A percentile compares a stretch with the other conserved stretches of the same genome.
These are phyloP conservation scores for Toxoplasma gondii DNA, from an alignment of 169 alveolate genomes.

Conservation along the genomic window DNA sequence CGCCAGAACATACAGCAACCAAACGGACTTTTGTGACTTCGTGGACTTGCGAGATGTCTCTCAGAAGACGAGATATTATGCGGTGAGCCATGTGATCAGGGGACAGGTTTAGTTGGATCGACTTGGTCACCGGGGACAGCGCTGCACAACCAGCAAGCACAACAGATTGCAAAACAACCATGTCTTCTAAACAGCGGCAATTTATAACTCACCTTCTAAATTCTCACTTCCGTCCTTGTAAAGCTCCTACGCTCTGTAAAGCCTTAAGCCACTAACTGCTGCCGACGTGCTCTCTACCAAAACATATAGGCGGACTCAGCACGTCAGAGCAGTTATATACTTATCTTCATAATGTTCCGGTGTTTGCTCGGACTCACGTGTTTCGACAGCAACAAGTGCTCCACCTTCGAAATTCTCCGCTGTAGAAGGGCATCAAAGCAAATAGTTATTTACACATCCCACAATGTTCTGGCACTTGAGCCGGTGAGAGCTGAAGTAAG, in stretches of 20 bases:
- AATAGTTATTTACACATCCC: neutral
- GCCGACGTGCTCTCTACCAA: no score
- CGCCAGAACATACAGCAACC: conserved; percentile 1
- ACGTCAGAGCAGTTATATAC: no score
- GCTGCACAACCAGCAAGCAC: neutral
- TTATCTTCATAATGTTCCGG: no score
- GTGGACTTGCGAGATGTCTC: neutral
- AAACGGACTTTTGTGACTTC: neutral
- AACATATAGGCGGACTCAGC: no score
- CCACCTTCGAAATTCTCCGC: neutral
- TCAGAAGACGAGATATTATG: neutral
- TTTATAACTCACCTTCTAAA: no score
- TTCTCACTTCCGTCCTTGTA: no score
- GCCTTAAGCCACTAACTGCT: no score
- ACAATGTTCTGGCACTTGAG: no score
- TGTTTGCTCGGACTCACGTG: neutral
- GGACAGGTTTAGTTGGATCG: conserved; percentile 19
- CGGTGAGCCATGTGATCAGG: conserved; percentile 4
- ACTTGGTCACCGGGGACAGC: neutral
- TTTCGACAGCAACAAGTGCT: conserved; percentile 5
- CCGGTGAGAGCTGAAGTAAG: no score
- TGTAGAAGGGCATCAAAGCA: neutral
- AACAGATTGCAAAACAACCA: no score
- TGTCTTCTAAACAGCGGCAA: no score
- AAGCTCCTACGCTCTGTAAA: no score